phyloP scores from a whole-genome alignment of 306 rosid species.

The Vigna nakashimae region DNA sequence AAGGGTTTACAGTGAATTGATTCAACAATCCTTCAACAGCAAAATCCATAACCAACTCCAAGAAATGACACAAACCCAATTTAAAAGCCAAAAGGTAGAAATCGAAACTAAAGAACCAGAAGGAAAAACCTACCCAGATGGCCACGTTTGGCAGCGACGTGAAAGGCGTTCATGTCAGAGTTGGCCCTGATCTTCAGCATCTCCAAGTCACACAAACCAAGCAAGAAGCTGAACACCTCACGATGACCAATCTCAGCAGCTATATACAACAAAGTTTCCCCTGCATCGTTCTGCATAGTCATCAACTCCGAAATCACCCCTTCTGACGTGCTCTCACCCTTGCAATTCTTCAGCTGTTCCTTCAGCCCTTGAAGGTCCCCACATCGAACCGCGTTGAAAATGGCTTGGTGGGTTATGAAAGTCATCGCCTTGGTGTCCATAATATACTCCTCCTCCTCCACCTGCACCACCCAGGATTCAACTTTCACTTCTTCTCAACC shows the following conservation, averaged over 20 bases:
- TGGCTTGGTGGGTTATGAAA: slow-evolving; percentile 71
- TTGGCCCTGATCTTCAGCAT: slow-evolving; percentile 75
- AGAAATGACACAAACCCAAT: slow-evolving; percentile 19
- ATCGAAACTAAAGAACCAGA: slow-evolving; percentile 1
- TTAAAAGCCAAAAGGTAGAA: not conserved
- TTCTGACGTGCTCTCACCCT: slow-evolving; percentile 52
- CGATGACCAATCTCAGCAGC: slow-evolving; percentile 68
- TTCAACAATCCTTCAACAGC: not conserved
- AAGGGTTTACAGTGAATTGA: slow-evolving; percentile 12
- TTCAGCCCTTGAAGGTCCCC: slow-evolving; percentile 66
- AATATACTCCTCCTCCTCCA: slow-evolving; percentile 16
- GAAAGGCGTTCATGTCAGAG: slow-evolving; percentile 77
- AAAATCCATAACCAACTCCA: slow-evolving; percentile 26
- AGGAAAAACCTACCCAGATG: slow-evolving; percentile 63
- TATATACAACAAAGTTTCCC: slow-evolving; percentile 71
- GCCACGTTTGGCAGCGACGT: slow-evolving; percentile 83
- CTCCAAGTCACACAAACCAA: slow-evolving; percentile 60
- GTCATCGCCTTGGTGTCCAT: slow-evolving; percentile 75
- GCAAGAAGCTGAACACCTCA: slow-evolving; percentile 69
- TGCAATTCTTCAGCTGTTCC: slow-evolving; percentile 38
- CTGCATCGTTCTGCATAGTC: slow-evolving; percentile 79
- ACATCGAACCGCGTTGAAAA: slow-evolving; percentile 81
- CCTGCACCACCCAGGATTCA: not conserved
- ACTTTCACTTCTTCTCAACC: not conserved
- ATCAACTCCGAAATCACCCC: slow-evolving; percentile 59